A percentile compares a stretch with the other conserved stretches of the same genome.
Evolutionary conservation across 179 eudicot species (phyloP).

Genomic region (Vitellaria paradoxa): DNA sequence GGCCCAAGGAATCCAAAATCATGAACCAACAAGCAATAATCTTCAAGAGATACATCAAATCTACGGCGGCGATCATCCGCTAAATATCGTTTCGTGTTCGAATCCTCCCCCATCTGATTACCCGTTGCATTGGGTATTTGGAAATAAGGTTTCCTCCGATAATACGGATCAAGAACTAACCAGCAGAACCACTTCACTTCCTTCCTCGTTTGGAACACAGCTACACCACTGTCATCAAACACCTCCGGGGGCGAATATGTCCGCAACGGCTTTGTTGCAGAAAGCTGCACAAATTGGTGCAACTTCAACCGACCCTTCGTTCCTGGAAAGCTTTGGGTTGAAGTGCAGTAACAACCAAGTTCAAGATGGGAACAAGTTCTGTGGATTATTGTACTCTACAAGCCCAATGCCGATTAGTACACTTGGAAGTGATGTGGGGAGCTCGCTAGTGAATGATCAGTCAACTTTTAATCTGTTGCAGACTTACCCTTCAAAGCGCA

Average conservation of each 20-base stretch:
- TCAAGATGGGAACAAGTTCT: conserved; percentile 42
- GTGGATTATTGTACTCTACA: conserved; percentile 36
- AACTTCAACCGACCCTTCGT: conserved; percentile 41
- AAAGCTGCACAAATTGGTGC: conserved; percentile 89
- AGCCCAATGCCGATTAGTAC: conserved; percentile 32
- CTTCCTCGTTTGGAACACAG: conserved; percentile 47
- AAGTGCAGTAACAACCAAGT: conserved; percentile 21
- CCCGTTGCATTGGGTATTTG: conserved; percentile 49
- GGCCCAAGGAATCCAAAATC: conserved; percentile 6
- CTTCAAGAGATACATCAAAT: conserved; percentile 24
- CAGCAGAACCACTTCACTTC: conserved; percentile 19
- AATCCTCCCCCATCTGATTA: conserved; percentile 27
- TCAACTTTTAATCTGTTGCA: conserved; percentile 31
- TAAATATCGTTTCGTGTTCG: conserved; percentile 13
- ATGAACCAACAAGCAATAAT: conserved; percentile 13
- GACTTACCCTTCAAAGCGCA: conserved; percentile 45
- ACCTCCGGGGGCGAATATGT: conserved; percentile 35
- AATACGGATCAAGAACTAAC: conserved; percentile 2
- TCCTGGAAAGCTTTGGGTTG: conserved; percentile 43
- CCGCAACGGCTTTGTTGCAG: conserved; percentile 86
- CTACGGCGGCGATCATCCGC: conserved; percentile 20
- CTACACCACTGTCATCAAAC: conserved; percentile 32
- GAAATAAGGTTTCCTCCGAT: conserved; percentile 22
- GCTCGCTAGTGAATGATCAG: conserved; percentile 34
- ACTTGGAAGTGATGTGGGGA: conserved; percentile 39